These are phyloP conservation scores for Thymus quinquecostatus DNA, from an alignment of 257 asterid species.

Conservation along the genomic window DNA sequence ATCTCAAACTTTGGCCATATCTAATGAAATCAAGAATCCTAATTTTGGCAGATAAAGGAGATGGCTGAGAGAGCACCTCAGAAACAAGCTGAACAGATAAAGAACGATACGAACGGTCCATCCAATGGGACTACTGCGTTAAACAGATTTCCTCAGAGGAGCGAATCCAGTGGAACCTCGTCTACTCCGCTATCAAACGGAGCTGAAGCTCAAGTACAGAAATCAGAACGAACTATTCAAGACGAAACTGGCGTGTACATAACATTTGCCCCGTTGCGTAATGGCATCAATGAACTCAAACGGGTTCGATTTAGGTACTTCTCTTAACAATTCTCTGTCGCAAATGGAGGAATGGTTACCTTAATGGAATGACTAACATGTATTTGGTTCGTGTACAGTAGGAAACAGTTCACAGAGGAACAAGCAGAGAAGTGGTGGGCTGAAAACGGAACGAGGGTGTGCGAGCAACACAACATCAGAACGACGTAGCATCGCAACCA, in stretches of 20 bases:
- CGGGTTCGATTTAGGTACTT: conserved; percentile 93
- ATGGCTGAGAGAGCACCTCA: conserved; percentile 54
- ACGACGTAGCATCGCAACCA: conserved; percentile 32
- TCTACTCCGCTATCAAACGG: conserved; percentile 40
- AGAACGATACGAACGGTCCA: conserved; percentile 33
- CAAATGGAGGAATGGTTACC: neutral
- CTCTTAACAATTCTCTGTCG: neutral
- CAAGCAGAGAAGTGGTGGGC: conserved; percentile 94
- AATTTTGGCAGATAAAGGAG: conserved; percentile 64
- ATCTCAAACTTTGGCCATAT: too few species aligned
- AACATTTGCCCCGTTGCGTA: conserved; percentile 57
- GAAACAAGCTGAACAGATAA: conserved; percentile 40
- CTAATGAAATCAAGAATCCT: conserved; percentile 19
- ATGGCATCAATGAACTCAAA: conserved; percentile 70
- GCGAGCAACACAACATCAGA: conserved; percentile 60
- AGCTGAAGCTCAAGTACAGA: conserved; percentile 50
- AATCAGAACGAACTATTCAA: conserved; percentile 59
- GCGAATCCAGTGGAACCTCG: conserved; percentile 49
- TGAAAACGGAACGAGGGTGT: conserved; percentile 64
- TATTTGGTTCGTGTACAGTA: conserved; percentile 44
- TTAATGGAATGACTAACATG: neutral
- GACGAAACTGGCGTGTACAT: conserved; percentile 87
- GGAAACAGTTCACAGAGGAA: conserved; percentile 79
- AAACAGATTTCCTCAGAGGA: conserved; percentile 41
- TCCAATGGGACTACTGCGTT: conserved; percentile 48